Conservation (phyloP, 225 moss, liverwort and hornwort species). For the Bryum argenteum region DNA sequence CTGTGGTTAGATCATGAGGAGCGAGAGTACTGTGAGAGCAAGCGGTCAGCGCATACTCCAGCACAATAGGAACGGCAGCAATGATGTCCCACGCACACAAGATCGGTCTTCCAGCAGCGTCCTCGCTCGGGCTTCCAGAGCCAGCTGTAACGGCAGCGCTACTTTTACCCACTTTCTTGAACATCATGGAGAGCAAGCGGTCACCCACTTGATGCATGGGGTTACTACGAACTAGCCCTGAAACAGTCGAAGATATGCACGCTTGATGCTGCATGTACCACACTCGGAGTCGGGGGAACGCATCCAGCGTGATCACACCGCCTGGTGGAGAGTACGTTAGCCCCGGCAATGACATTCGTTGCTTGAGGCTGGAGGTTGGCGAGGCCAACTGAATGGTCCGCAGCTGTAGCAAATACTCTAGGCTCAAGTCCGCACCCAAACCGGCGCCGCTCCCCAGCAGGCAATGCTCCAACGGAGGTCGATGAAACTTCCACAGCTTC, state of each 20-base stretch:
- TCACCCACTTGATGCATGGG: constrained; percentile 91
- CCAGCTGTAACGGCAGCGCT: constrained; percentile 23
- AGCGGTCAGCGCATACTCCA: constrained; percentile 88
- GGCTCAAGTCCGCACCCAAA: constrained; percentile 92
- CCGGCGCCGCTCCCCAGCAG: constrained; percentile 87
- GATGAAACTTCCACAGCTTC: constrained; percentile 97
- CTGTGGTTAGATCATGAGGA: constrained; percentile 93
- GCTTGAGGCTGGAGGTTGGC: constrained; percentile 50
- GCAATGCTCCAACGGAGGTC: constrained; percentile 94
- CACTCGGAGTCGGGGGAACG: constrained; percentile 77
- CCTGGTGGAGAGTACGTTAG: constrained; percentile 56
- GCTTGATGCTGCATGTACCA: constrained; percentile 99
- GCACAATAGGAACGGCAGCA: constrained; percentile 78
- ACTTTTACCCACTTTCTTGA: constrained; percentile 72
- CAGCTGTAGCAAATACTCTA: constrained; percentile 88
- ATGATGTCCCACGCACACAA: constrained; percentile 92
- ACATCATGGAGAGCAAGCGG: constrained; percentile 81
- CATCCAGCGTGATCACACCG: constrained; percentile 64
- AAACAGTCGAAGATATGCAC: constrained; percentile 88
- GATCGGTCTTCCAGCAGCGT: constrained; percentile 64
- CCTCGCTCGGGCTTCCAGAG: constrained; percentile 49
- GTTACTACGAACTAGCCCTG: constrained; percentile 64
- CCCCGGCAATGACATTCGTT: constrained; percentile 72
- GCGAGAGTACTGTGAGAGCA: constrained; percentile 80
- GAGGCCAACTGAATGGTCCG: constrained; percentile 72